Evolutionary conservation across 176 grass and related monocot species (phyloP), one percentile per base, ranked within the genome.

Genomic region (Alloteropsis semialata): DNA sequence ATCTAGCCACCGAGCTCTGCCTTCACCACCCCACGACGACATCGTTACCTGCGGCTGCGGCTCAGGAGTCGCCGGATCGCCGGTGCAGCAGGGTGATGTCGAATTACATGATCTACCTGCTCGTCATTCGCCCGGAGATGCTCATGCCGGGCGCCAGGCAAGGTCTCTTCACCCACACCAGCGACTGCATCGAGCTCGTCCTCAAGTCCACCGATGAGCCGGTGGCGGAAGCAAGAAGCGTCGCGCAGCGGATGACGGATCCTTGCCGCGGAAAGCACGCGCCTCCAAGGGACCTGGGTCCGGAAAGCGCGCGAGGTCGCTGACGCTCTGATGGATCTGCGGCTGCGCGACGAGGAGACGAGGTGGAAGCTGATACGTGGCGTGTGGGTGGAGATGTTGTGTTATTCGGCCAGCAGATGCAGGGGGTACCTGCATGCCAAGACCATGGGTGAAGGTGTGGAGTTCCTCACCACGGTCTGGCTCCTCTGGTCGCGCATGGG

Each of bases 321-420:
- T n/a, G 21, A 69, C 14, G 66, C 43, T 12, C 5, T 69, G 38
- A 69, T 43, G 65, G 37, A 42, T 21, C 36, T 43, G 65, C n/a
- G n/a, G n/a, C 11, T 39, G 34, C 34, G 27, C 5, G 38, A 44
- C 38, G 22, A 44, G 10, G 22, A 69, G 10, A 5, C 43, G 39
- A 44, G 39, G 66, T 45, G 66, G 66, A 9, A 45, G 22, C n/a
- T 45, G 39, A 69, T 69, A 39, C 22, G 28, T 8, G 66, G 66
- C 12, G 39, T 69, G n/a, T 69, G 66, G 66, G n/a, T 69, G 66
- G 66, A 69, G 66, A 67, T 67, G 64, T 34, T 67, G 18, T 67
- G 64, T 19, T 67, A 19, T 10, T 66, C 33, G 3, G 63, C 63
- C 9, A 22, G 63, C 63, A 10, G 63, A 1, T 67, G 64, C 64